Evolutionary conservation across 768 basidiomycete genomes (phyloP), one percentile per base, ranked within the genome.

Genomic region (Leccinum broughii): DNA sequence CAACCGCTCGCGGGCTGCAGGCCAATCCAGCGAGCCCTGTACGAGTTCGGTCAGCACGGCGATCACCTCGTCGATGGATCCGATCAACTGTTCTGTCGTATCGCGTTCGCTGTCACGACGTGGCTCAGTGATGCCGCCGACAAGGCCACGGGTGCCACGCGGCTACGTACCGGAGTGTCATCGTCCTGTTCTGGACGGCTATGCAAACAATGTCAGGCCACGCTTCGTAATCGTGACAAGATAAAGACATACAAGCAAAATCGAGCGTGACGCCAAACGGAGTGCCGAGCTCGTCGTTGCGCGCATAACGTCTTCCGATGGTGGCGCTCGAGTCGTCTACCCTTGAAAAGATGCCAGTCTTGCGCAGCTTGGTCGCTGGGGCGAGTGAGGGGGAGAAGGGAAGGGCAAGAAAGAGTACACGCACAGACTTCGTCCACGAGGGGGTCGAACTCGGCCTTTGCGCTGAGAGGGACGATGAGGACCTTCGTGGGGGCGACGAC

Each of bases 201-300:
- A 74, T 62, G 2, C 28, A 9, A 3, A 30, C 50, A 60, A 30
- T 34, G 51, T 60, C 34, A 51, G 3, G 48, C 14, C 44, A 14
- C 14, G 39, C 28, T 24, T 0, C 5, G 9, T 0, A 3, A 44
- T 17, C 4, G 3, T 9, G 2, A 17, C 7, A 8, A 2, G 5
- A 13, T 2, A 1, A 3, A 9, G 6, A 65, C 66, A 2, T 50
- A 90, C 88, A 87, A 6, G 95, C 97, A 77, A 98, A 98, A 76
- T 98, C 96, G 58, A 98, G 82, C 2, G 97, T 99, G 59, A 96
- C 82, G 54, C 96, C 97, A 75, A 90, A 99, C 2, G 97, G 97
- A 32, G 97, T 98, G 64, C 97, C 97, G 50, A 99, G 84, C 77
- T 98, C 97, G 76, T 99, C 97, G 76, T 98, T 99, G 60, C 97